Base-by-base conservation (phyloP, 768 basidiomycete genomes). In the Cubamyces lactineus region DNA sequence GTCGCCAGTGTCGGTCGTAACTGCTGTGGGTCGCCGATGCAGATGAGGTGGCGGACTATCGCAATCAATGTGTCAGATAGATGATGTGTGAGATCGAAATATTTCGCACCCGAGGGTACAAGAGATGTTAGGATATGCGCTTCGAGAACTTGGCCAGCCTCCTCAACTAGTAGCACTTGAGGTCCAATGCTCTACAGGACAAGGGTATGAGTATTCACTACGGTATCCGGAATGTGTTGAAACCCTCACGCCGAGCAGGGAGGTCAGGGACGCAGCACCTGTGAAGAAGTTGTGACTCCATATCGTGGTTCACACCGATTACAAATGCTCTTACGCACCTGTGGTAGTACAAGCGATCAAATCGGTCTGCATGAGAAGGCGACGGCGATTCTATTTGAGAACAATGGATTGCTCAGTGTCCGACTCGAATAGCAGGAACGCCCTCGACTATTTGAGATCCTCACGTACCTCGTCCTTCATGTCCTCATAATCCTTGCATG, bases 111-210 rank as follows among this genome's bases (percentile, higher is more conserved):
- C 1, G 56, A 58, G 30, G 52, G 79, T 2, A 89, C 88, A 0
- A 91, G 76, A 40, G 80, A 82, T 2, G 82, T 83, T 5, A 92
- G 71, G 16, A 92, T 79, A 63, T 92, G 91, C 3, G 91, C 87
- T 73, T 92, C 91, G 28, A 92, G 79, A 1, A 92, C 88, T 73
- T 93, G 91, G 0, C 91, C 91, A 0, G 91, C 91, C 70, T 92
- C 91, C 71, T 93, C 90, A 0, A 92, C 86, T 50, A 92, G 74
- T 49, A 91, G 69, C 0, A 91, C 82, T 34, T 78, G 80, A 0
- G 89, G 89, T 5, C 69, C 74, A 5, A 91, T 69, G 15, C 82
- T 82, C 87, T 89, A 53, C 3, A 57, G 34, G 15, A 64, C n/a
- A 16, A 41, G 17, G 38, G 9, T 47, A n/a, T 52, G 16, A 51